Base-by-base conservation (phyloP, 768 basidiomycete genomes). In the Fomitopsis pulvina region DNA sequence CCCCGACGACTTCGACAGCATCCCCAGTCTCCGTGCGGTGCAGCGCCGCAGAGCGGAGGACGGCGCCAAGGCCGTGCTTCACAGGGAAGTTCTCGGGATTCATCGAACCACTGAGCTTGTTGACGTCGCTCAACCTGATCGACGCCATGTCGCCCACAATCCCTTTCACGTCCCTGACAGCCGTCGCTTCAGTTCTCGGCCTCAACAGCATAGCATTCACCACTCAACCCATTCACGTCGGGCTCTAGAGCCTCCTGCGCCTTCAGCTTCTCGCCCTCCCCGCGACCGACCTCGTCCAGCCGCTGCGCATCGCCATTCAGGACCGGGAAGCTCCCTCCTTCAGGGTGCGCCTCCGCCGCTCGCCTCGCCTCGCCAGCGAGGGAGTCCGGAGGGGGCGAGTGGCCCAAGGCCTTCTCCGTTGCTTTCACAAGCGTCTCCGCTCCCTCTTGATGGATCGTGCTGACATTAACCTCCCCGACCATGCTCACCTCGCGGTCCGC, bases 401-500 rank as follows among this genome's bases (percentile, higher is more conserved):
- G 56, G 8, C 57, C 59, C 2, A 62, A 49, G 20, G 48, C 52
- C 34, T 48, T 34, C 24, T 52, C 45, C 50, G 56, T 56, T 8
- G 32, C 54, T 3, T 51, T 44, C 43, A 41, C 43, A 28, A 62
- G 24, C 25, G 28, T 41, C 34, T 52, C 52, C 14, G 58, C 60
- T 11, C 53, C 56, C 3, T 48, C 57, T 18, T 50, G 45, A 2
- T 49, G 48, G 25, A 55, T 18, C 14, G 53, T 52, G 53, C 53
- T 55, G 25, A 51, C 53, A 43, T 52, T 52, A 21, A 53, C 47
- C 28, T 50, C 51, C 11, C 48, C 53, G 32, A 52, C 51, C 16
- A 55, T 27, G 54, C 55, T 55, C 25, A 57, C 37, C 29, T 59
- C 61, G 27, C 61, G 58, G 28, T 55, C 57, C 16, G 61, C 61